Evolutionary conservation across 202 grass and related monocot species (phyloP).

Genomic region (Musa balbisiana): DNA sequence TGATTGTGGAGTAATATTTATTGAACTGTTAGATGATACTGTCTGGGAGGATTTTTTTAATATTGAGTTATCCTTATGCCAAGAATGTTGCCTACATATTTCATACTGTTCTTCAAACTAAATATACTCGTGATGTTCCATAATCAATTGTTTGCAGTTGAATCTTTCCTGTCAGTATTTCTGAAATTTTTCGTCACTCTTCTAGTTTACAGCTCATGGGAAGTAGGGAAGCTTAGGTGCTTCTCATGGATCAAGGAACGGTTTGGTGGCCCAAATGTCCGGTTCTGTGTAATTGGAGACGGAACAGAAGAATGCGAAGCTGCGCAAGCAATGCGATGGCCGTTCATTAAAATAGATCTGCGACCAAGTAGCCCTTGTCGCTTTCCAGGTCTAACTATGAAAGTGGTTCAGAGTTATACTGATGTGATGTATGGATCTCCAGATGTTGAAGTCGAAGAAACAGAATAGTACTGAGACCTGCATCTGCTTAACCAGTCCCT

Average conservation of each 20-base stretch:
- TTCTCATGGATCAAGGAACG: slow-evolving; percentile 93
- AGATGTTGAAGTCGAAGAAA: slow-evolving; percentile 23
- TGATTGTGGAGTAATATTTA: no score
- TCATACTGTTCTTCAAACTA: no score
- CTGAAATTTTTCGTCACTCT: slow-evolving; percentile 2
- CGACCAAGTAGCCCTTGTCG: slow-evolving; percentile 42
- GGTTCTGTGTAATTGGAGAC: slow-evolving; percentile 82
- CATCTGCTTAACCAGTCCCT: not conserved
- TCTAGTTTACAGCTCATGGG: slow-evolving; percentile 94
- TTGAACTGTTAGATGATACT: no score
- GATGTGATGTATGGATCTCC: slow-evolving; percentile 40
- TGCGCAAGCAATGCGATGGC: slow-evolving; percentile 72
- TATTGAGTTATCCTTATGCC: no score
- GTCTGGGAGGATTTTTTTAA: no score
- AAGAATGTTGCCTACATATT: no score
- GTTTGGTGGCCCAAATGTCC: slow-evolving; percentile 47
- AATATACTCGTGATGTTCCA: not conserved
- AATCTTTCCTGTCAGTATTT: not conserved
- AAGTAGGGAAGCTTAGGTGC: slow-evolving; percentile 84
- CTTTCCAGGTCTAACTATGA: slow-evolving; percentile 69
- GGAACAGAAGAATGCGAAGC: slow-evolving; percentile 62
- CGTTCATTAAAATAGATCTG: slow-evolving; percentile 76
- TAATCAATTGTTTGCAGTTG: not conserved
- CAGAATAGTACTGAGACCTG: not conserved
- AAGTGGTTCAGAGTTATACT: slow-evolving; percentile 42